Conservation (phyloP, 2,329 filamentous ascomycete species). For the Metarhizium brunneum region DNA sequence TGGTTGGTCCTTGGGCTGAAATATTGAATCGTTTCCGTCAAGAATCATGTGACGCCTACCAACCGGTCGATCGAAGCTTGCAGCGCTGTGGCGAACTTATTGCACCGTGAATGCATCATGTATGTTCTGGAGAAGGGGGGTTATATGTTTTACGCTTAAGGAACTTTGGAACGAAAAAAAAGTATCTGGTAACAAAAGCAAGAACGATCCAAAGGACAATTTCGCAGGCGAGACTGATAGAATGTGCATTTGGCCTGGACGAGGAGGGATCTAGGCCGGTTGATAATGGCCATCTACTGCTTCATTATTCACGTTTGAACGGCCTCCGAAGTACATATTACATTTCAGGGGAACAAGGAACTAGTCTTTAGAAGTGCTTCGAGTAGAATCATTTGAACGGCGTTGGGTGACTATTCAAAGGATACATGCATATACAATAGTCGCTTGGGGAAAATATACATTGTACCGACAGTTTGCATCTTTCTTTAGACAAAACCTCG, state of each 20-base stretch:
- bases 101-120: neutral
- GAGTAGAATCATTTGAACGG: neutral
- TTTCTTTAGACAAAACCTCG: neutral
- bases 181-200: neutral
- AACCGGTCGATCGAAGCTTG: neutral
- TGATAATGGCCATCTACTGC: neutral
- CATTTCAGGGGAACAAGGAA: neutral
- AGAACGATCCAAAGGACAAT: neutral
- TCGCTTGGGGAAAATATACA: neutral
- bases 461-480: slow-evolving; percentile 1
- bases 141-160: neutral
- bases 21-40: neutral
- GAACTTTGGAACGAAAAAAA: neutral
- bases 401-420: neutral
- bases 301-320: neutral
- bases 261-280: neutral
- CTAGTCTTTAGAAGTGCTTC: neutral
- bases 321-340: neutral
- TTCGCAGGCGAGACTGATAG: neutral
- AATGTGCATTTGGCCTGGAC: neutral
- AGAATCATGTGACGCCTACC: neutral
- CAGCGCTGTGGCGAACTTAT: neutral
- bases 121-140: neutral
- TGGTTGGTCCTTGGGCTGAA: neutral
- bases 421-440: neutral